Evolutionary conservation across 2,329 filamentous ascomycete genomes (phyloP).

Genomic region (Fusarium ramigenum): DNA sequence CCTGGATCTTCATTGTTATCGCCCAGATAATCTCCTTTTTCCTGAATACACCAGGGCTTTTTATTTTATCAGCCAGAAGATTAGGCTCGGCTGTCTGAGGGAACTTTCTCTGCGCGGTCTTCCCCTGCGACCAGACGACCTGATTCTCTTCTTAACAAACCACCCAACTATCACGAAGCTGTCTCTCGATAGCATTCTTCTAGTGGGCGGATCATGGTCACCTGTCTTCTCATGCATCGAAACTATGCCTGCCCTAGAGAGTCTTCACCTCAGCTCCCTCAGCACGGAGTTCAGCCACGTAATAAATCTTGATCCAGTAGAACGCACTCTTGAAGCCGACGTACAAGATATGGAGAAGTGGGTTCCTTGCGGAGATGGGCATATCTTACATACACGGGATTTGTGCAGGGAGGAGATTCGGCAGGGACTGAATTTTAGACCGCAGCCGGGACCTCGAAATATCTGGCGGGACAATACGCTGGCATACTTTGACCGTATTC

Average conservation of each 20-base stretch:
- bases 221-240: neutral
- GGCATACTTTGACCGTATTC: neutral
- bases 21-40: neutral
- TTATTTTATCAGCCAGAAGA: accelerated
- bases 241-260: neutral
- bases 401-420: neutral
- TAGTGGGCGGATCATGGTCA: neutral
- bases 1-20: neutral
- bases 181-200: neutral
- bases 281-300: neutral
- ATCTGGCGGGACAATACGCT: accelerated
- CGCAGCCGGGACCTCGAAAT: neutral
- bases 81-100: neutral
- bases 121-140: neutral
- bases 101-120: neutral
- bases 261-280: neutral
- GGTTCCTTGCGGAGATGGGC: neutral
- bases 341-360: neutral
- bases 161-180: neutral
- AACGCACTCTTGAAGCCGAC: accelerated
- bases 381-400: neutral
- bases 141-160: neutral
- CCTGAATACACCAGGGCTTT: neutral
- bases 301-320: neutral
- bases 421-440: neutral